Evolutionary conservation across 140 eudicot genomes (phyloP).

Genomic region (Ambrosia hybrid): DNA sequence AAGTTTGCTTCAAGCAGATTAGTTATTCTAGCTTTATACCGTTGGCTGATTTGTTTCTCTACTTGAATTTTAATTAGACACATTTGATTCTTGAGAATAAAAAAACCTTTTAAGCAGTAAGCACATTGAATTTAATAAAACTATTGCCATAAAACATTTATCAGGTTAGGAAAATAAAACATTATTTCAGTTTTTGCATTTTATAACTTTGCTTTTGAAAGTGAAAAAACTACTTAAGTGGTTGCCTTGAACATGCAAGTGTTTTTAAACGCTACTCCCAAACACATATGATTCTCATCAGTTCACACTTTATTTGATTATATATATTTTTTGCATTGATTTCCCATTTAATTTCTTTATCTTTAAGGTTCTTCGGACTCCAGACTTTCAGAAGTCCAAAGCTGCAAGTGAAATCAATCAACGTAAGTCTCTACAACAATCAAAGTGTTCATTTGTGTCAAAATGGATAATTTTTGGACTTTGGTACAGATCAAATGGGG

Average conservation of each 20-base stretch:
- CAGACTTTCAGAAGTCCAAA: conserved; percentile 67
- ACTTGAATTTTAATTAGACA: neutral
- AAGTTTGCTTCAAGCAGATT: neutral
- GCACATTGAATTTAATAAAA: neutral
- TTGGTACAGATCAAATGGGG: neutral
- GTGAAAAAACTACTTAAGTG: neutral
- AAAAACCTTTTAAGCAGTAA: neutral
- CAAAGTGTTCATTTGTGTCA: neutral
- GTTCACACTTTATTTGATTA: conserved; percentile 1
- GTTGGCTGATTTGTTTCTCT: neutral
- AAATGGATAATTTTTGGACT: neutral
- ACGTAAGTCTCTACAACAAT: conserved; percentile 42
- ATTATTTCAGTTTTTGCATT: neutral
- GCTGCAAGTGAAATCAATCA: conserved; percentile 68
- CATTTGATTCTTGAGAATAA: neutral
- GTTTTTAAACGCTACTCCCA: neutral
- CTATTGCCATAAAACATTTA: neutral
- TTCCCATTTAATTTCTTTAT: conserved; percentile 15
- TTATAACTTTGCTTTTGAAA: neutral
- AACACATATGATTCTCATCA: neutral
- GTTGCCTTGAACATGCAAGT: neutral
- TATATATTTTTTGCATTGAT: neutral
- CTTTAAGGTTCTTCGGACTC: conserved; percentile 76
- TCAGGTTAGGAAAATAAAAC: neutral
- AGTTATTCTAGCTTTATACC: neutral